Evolutionary conservation across 192 early-diverging fungal species (phyloP), one percentile per base, ranked within the genome.

Genomic region (Coemansia aciculifera): DNA sequence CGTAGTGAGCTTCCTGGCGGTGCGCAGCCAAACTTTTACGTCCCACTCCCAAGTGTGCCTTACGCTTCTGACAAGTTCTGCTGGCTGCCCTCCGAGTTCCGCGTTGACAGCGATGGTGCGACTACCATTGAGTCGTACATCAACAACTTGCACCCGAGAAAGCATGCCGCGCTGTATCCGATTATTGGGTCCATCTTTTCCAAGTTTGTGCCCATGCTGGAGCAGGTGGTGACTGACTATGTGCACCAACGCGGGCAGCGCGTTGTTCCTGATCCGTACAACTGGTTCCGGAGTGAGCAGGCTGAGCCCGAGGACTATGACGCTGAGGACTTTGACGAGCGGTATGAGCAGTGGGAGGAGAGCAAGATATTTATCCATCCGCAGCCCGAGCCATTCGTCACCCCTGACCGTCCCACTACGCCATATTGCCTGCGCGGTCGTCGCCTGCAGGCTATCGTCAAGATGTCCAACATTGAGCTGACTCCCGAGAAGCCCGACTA

Each of bases 51-150:
- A 1, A 12, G 29, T 17, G 15, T 15, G 11, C 19, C 29, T 0
- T 62, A 8, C 24, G 29, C 9, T 0, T 81, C 79, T 5, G 15
- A 62, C 0, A 59, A 40, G 31, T 82, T 74, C 40, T 77, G 74
- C 62, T 90, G 89, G 90, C 79, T 93, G 17, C 90, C 92, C 0
- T 68, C 86, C 5, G 91, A 90, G 39, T 88, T 91, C 66, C 59
- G 70, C 2, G 79, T 92, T 1, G 54, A 29, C 19, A 49, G 78
- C 0, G 76, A 85, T 34, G 89, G 90, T 37, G n/a, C 71, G 7
- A 69, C 81, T 23, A 48, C 52, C 1, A 71, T 88, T 21, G 40
- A 61, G 27, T 90, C 88, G 2, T 92, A 92, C 72, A 92, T 93
- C 81, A 91, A 92, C 84, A 92, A 92, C 60, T 54, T 91, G 24